Conservation (phyloP, 495 filamentous ascomycete species). For the Apodospora peruviana region DNA sequence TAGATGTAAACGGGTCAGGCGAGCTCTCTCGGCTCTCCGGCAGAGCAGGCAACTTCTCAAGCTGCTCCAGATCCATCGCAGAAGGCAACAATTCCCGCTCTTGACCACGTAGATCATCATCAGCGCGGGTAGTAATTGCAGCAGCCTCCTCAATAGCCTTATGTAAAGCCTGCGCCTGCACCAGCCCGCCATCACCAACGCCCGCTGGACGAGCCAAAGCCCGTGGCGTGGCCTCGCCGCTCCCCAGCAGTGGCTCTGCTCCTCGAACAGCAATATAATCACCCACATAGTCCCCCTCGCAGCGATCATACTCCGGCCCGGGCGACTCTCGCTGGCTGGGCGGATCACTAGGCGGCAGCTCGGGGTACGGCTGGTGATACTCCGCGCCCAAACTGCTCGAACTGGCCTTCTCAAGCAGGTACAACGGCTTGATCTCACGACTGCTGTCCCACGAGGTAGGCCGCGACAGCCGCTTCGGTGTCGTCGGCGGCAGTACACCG, state of each 20-base stretch:
- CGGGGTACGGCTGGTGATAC: slow-evolving; percentile 8
- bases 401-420: slow-evolving; percentile 39
- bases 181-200: not conserved
- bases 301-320: not conserved
- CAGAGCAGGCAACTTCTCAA: slow-evolving; percentile 6
- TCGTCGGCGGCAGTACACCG: slow-evolving; percentile 2
- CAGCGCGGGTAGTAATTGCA: not conserved
- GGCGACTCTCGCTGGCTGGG: slow-evolving; percentile 20
- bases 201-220: slow-evolving; percentile 5
- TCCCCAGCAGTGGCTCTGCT: slow-evolving; percentile 19
- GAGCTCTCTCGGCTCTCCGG: slow-evolving; percentile 11
- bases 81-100: not conserved
- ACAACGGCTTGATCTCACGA: slow-evolving; percentile 45
- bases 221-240: slow-evolving; percentile 31
- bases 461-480: slow-evolving; percentile 25
- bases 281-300: not conserved
- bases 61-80: not conserved
- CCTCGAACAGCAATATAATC: not conserved
- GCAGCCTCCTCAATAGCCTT: not conserved
- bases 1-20: not conserved
- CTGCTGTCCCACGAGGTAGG: slow-evolving; percentile 47
- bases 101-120: not conserved
- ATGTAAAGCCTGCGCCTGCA: not conserved
- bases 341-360: slow-evolving; percentile 20
- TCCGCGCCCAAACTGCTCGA: slow-evolving; percentile 8